Conservation (phyloP, 2,329 filamentous ascomycete genomes). For the Taxawa tesnikishii region DNA sequence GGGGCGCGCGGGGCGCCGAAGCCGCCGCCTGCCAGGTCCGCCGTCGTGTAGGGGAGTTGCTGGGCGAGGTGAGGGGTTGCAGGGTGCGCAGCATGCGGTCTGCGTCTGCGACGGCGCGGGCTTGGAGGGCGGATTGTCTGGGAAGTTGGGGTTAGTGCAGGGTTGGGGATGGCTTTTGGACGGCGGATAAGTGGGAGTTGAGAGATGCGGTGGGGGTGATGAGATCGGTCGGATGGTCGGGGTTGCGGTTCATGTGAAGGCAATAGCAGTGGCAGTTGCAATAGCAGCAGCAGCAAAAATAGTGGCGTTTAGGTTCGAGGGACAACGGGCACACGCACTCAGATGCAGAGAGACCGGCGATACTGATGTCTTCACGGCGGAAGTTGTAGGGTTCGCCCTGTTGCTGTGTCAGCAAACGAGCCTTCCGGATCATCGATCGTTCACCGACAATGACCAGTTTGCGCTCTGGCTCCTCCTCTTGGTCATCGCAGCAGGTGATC, state of each 20-base stretch:
- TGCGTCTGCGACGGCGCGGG: background rate
- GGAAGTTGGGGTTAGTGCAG: background rate
- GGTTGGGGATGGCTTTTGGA: background rate
- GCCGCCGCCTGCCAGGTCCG: background rate
- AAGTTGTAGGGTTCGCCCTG: slow-evolving; percentile 20
- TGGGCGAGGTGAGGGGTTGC: background rate
- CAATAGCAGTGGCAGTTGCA: background rate
- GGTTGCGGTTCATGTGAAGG: too few relatives aligned
- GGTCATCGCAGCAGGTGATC: background rate
- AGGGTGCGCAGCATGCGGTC: background rate
- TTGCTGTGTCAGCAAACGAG: background rate
- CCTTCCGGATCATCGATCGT: background rate
- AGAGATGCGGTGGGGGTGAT: background rate
- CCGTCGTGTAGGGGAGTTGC: background rate
- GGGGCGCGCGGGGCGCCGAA: background rate
- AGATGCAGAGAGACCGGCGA: slow-evolving; percentile 16
- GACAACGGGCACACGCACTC: slow-evolving; percentile 11
- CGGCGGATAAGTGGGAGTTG: background rate
- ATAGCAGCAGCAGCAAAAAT: background rate
- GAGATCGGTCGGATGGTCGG: background rate
- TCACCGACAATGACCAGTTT: background rate
- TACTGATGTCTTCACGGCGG: slow-evolving; percentile 18
- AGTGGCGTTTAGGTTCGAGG: background rate
- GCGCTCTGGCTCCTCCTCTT: background rate
- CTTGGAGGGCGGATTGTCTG: background rate